Evolutionary conservation across 1,139 yeast genomes (phyloP).

Genomic region (Pichia sp.): DNA sequence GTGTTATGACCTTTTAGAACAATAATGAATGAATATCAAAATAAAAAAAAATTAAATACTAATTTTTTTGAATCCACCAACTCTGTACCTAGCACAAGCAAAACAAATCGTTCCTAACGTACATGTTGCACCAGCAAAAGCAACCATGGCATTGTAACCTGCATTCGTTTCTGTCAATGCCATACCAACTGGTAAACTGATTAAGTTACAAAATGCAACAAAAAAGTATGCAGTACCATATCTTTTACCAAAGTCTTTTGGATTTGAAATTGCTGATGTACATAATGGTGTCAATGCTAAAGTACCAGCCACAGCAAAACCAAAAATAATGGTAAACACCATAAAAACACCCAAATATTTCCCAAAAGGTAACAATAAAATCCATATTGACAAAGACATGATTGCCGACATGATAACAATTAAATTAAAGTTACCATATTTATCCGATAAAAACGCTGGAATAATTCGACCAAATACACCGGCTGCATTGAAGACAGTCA

Average conservation of each 20-base stretch:
- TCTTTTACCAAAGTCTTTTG: slow-evolving; percentile 43
- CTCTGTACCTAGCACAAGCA: slow-evolving; percentile 16
- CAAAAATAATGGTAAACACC: slow-evolving; percentile 44
- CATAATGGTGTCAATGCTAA: slow-evolving; percentile 45
- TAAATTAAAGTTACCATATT: slow-evolving; percentile 52
- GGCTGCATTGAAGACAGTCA: slow-evolving; percentile 52
- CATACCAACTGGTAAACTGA: slow-evolving; percentile 46
- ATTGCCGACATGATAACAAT: slow-evolving; percentile 37
- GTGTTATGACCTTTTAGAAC: too few relatives aligned
- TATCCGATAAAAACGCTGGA: slow-evolving; percentile 51
- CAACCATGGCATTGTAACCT: slow-evolving; percentile 34
- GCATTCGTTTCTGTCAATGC: slow-evolving; percentile 33
- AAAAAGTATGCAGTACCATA: slow-evolving; percentile 43
- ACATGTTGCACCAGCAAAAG: slow-evolving; percentile 34
- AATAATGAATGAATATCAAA: too few relatives aligned
- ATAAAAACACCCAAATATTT: slow-evolving; percentile 33
- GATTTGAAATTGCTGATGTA: slow-evolving; percentile 43
- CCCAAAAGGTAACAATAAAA: slow-evolving; percentile 54
- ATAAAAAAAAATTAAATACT: neutral
- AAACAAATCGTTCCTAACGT: slow-evolving; percentile 29
- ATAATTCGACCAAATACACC: slow-evolving; percentile 55
- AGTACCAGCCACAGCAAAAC: slow-evolving; percentile 47
- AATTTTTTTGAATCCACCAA: slow-evolving; percentile 17
- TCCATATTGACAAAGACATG: slow-evolving; percentile 36
- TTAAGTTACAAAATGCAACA: slow-evolving; percentile 39